Evolutionary conservation across 1,284 basidiomycete genomes (phyloP).

Genomic region (Ceratobasidium sp.): DNA sequence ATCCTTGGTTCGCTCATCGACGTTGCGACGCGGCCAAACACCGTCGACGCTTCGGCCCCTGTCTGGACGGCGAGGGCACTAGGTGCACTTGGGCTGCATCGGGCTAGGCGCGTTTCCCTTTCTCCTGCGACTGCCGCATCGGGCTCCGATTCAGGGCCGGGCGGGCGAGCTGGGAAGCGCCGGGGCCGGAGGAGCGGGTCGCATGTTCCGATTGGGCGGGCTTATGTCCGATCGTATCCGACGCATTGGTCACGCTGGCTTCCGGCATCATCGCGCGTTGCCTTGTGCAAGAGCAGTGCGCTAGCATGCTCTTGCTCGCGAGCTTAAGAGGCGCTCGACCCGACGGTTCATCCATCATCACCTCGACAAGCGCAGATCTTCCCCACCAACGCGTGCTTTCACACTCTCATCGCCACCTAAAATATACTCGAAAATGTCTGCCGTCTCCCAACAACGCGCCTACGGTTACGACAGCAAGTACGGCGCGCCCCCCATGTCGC

Average conservation of each 20-base stretch:
- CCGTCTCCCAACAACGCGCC: conserved; percentile 18
- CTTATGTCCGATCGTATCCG: conserved; percentile 36
- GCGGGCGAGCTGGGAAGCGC: conserved; percentile 5
- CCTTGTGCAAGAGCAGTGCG: conserved; percentile 35
- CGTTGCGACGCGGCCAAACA: conserved; percentile 11
- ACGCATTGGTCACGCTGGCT: conserved; percentile 29
- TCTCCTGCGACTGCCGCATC: conserved; percentile 20
- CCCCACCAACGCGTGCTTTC: conserved; percentile 16
- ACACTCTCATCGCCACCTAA: conserved; percentile 8
- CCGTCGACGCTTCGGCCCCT: conserved; percentile 13
- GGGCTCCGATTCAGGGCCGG: conserved; percentile 32
- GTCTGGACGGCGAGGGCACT: not conserved
- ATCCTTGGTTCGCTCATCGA: conserved; percentile 23
- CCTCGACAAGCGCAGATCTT: conserved; percentile 14
- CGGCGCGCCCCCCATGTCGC: conserved; percentile 23
- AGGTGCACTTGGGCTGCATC: not conserved
- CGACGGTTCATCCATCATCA: conserved; percentile 30
- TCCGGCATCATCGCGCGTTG: conserved; percentile 37
- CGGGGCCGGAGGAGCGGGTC: conserved; percentile 14
- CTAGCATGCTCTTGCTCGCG: conserved; percentile 15
- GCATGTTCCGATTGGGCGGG: not conserved
- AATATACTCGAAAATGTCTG: conserved; percentile 11
- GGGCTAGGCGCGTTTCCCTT: conserved; percentile 31
- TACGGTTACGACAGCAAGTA: conserved; percentile 31
- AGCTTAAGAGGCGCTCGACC: conserved; percentile 35